These are phyloP conservation scores for Hypholoma fasciculare DNA, from an alignment of 768 basidiomycete species.

Conservation along the genomic window DNA sequence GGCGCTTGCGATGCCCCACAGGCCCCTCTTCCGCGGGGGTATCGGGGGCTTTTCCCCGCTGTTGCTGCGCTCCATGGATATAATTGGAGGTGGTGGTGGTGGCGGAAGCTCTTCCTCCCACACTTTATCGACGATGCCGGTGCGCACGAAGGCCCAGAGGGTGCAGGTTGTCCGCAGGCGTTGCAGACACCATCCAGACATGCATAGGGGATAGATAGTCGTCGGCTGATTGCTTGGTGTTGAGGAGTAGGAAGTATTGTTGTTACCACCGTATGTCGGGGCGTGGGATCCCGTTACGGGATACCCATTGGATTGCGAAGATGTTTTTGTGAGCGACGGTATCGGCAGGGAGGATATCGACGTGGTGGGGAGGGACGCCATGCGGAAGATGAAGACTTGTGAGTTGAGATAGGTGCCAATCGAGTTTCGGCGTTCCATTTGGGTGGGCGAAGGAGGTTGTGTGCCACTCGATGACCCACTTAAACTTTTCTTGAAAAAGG, in stretches of 20 bases:
- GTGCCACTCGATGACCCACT: constrained; percentile 11
- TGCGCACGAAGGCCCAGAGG: constrained; percentile 86
- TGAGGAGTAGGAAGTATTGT: constrained; percentile 20
- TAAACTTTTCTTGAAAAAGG: constrained; percentile 55
- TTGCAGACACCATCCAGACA: constrained; percentile 81
- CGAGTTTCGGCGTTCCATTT: constrained; percentile 19
- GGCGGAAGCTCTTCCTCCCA: constrained; percentile 82
- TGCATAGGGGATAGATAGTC: constrained; percentile 79
- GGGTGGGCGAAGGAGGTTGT: constrained; percentile 33
- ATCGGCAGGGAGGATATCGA: constrained; percentile 33
- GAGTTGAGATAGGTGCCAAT: constrained; percentile 29
- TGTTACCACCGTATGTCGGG: constrained; percentile 14
- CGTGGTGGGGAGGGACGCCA: constrained; percentile 37
- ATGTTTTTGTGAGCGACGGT: constrained; percentile 32
- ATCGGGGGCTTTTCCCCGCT: constrained; percentile 53
- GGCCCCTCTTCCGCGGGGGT: constrained; percentile 59
- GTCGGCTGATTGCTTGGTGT: constrained; percentile 26
- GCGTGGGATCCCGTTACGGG: constrained; percentile 14
- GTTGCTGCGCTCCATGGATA: constrained; percentile 12
- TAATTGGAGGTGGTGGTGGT: constrained; percentile 29
- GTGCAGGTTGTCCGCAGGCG: constrained; percentile 87
- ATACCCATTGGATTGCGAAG: constrained; percentile 23
- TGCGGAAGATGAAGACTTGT: constrained; percentile 71
- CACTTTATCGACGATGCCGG: constrained; percentile 77
- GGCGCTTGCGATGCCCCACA: constrained; percentile 71